Evolutionary conservation across 352 stramenopile species (phyloP).

Genomic region (Pythium sukuiense): DNA sequence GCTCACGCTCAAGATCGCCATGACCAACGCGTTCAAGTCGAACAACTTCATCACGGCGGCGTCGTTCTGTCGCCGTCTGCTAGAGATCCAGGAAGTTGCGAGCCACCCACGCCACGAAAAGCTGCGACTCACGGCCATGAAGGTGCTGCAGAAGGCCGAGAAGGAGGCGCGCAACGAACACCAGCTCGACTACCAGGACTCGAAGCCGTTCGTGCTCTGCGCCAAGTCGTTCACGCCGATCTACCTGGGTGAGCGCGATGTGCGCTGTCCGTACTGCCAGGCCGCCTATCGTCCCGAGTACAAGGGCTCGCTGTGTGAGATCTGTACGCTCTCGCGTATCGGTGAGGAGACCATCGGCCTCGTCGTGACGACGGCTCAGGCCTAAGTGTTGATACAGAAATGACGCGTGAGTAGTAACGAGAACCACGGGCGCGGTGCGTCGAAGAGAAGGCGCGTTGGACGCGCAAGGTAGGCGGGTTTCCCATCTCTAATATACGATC

Average conservation of each 20-base stretch:
- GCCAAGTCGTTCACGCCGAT: slow-evolving; percentile 95
- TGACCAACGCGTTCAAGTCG: slow-evolving; percentile 99
- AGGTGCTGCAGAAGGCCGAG: slow-evolving; percentile 98
- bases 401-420: not conserved
- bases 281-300: slow-evolving; percentile 89
- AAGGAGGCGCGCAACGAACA: slow-evolving; percentile 98
- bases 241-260: slow-evolving; percentile 87
- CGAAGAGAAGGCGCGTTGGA: not conserved
- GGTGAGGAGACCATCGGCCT: slow-evolving; percentile 96
- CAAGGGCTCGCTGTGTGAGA: slow-evolving; percentile 90
- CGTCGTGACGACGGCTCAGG: slow-evolving; percentile 72
- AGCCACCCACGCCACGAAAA: slow-evolving; percentile 90
- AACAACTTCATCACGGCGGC: slow-evolving; percentile 99
- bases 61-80: slow-evolving; percentile 97
- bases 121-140: slow-evolving; percentile 93
- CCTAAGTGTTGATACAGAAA: slow-evolving; percentile 10
- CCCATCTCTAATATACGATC: slow-evolving; percentile 5
- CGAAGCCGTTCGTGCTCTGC: slow-evolving; percentile 96
- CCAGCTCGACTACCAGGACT: slow-evolving; percentile 97
- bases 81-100: slow-evolving; percentile 97
- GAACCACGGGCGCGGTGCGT: not conserved
- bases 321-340: slow-evolving; percentile 92
- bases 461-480: not conserved
- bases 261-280: slow-evolving; percentile 96
- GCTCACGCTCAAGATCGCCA: slow-evolving; percentile 98